Evolutionary conservation across 768 basidiomycete species (phyloP).

Genomic region (Leccinum truebloodii): DNA sequence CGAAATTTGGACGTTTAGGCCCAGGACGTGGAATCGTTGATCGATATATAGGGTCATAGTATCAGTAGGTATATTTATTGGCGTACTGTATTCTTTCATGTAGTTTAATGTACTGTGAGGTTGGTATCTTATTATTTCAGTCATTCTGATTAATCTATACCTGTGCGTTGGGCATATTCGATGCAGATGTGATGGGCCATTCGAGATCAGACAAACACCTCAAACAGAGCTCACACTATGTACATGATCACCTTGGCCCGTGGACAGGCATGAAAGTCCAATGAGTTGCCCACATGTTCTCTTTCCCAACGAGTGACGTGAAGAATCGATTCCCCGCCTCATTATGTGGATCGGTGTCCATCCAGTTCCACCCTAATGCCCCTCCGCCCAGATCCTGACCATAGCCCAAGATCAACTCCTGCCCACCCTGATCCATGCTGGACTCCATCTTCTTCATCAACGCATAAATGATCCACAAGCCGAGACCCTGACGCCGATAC

Average conservation of each 20-base stretch:
- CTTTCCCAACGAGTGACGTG: constrained; percentile 10
- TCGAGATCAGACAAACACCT: neutral
- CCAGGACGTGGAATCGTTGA: constrained; percentile 28
- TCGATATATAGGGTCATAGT: constrained; percentile 7
- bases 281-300: constrained; percentile 6
- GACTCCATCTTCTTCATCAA: constrained; percentile 15
- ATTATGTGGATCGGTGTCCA: constrained; percentile 10
- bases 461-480: constrained; percentile 9
- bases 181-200: neutral
- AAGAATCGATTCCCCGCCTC: constrained; percentile 14
- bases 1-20: constrained; percentile 81
- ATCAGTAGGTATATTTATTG: constrained; percentile 5
- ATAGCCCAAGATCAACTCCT: neutral
- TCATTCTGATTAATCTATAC: neutral
- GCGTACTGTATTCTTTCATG: constrained; percentile 15
- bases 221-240: neutral
- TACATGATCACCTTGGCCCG: neutral
- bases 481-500: constrained; percentile 15
- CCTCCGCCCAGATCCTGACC: constrained; percentile 22
- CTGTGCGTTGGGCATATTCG: neutral
- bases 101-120: constrained; percentile 1
- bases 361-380: constrained; percentile 27
- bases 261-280: constrained; percentile 18
- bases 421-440: neutral
- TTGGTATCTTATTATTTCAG: neutral